Conservation (phyloP, 176 grass and related monocot genomes). For the Microstegium vimineum region DNA sequence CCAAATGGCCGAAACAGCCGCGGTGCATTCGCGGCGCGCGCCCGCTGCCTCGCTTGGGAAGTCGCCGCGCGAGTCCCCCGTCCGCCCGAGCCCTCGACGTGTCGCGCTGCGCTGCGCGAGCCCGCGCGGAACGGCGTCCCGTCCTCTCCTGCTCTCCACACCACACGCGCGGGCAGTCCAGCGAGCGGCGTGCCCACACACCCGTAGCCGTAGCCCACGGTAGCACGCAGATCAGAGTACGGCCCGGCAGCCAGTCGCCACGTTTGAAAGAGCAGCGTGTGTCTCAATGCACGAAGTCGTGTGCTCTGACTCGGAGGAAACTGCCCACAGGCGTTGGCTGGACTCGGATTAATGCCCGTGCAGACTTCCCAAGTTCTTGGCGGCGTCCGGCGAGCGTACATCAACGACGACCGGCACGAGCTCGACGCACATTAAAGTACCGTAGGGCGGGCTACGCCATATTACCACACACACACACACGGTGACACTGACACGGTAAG, state of each 20-base stretch:
- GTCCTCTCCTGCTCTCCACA: neutral
- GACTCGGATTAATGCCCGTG: neutral
- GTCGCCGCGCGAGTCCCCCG: neutral
- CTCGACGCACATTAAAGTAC: neutral
- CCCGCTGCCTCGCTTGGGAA: neutral
- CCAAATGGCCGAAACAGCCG: neutral
- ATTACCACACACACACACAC: neutral
- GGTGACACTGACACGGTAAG: neutral
- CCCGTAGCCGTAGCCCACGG: neutral
- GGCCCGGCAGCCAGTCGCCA: neutral
- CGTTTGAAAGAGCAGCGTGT: neutral
- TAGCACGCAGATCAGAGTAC: neutral
- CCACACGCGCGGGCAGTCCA: neutral
- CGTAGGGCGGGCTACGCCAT: neutral
- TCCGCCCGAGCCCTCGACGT: neutral
- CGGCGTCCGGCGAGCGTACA: neutral
- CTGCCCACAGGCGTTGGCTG: neutral
- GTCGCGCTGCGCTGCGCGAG: neutral
- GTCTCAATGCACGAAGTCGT: neutral
- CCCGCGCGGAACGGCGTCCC: neutral
- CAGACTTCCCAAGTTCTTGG: neutral
- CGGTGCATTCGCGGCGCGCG: neutral
- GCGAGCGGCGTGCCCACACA: too few species aligned
- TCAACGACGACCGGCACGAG: neutral
- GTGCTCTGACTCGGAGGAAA: neutral